Evolutionary conservation across 768 basidiomycete genomes (phyloP), one percentile per base, ranked within the genome.

Genomic region (Naematelia encephala): DNA sequence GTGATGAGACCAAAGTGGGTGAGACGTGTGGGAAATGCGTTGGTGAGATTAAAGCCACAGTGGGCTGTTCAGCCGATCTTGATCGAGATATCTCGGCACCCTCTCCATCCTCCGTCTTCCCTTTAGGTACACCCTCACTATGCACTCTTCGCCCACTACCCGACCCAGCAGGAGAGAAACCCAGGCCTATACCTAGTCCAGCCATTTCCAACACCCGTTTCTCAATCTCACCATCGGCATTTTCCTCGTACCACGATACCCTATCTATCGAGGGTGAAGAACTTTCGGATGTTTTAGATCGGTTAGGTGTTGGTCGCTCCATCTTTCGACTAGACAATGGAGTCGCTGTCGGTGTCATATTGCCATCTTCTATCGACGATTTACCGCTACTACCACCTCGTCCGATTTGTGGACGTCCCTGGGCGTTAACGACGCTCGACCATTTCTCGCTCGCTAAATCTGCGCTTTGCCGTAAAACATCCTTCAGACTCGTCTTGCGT

Each of bases 181-280:
- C 66, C 3, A 66, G 26, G 5, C 68, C 68, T 1, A 67, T 22
- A 67, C 88, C 91, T 47, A 92, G 76, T 72, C 92, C 91, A 63
- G 91, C 91, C 68, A 87, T 87, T 68, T 92, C 90, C 51, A 92
- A 76, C 1, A 86, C 84, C 71, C 91, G 90, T 69, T 85, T 83
- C 73, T 88, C 87, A 25, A 76, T 73, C 60, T 73, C 75, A 25
- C 69, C 75, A 27, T 69, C 70, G 0, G 62, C 62, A n/a, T 68
- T 70, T 21, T 58, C 64, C 16, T 54, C 57, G 39, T 54, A 54
- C 61, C 56, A 57, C 12, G 13, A 19, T 4, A 12, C 12, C 48
- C 48, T 19, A 16, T 51, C 56, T 16, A 39, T 16, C 34, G 34
- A 39, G 8, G 34, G 8, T 16, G 34, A 8, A 8, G 34, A 39